Evolutionary conservation across 1,139 yeast genomes (phyloP).

Genomic region (Lodderomyces metapsilosis): DNA sequence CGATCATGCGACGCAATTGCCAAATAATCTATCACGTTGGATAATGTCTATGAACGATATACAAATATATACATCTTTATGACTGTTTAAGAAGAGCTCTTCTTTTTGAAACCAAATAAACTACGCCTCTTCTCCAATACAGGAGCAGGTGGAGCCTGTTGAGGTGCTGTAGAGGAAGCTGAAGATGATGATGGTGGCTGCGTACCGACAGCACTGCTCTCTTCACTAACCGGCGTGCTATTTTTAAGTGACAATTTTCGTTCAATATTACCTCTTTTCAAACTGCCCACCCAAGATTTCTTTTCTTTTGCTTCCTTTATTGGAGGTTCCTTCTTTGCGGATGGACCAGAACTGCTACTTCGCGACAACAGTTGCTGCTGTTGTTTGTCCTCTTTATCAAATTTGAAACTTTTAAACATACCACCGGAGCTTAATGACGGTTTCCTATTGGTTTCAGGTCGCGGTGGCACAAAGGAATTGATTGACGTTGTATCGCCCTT

Average conservation of each 20-base stretch:
- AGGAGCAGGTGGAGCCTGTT: no score
- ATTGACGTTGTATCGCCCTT: constrained; percentile 17
- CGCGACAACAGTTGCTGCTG: constrained; percentile 8
- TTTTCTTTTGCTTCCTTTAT: constrained; percentile 24
- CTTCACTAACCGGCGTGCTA: constrained; percentile 11
- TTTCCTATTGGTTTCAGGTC: constrained; percentile 6
- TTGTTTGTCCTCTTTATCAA: constrained; percentile 14
- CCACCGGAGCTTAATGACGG: constrained; percentile 7
- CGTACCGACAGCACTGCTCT: neutral
- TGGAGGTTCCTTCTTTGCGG: constrained; percentile 4
- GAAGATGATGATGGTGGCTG: neutral
- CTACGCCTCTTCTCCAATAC: constrained; percentile 27
- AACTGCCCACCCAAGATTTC: constrained; percentile 45
- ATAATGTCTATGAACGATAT: neutral
- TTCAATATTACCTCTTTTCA: constrained; percentile 24
- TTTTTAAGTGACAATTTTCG: constrained; percentile 2
- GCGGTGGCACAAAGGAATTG: constrained; percentile 10
- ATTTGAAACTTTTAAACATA: constrained; percentile 14
- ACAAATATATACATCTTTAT: neutral
- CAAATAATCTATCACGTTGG: no score
- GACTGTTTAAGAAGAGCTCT: constrained; percentile 9
- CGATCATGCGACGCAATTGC: no score
- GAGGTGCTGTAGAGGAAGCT: neutral
- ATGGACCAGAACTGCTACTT: constrained; percentile 8
- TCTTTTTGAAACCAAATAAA: constrained; percentile 41